Evolutionary conservation across 1,284 basidiomycete genomes (phyloP), one percentile per base, ranked within the genome.

Genomic region (Trichosporon sp.): DNA sequence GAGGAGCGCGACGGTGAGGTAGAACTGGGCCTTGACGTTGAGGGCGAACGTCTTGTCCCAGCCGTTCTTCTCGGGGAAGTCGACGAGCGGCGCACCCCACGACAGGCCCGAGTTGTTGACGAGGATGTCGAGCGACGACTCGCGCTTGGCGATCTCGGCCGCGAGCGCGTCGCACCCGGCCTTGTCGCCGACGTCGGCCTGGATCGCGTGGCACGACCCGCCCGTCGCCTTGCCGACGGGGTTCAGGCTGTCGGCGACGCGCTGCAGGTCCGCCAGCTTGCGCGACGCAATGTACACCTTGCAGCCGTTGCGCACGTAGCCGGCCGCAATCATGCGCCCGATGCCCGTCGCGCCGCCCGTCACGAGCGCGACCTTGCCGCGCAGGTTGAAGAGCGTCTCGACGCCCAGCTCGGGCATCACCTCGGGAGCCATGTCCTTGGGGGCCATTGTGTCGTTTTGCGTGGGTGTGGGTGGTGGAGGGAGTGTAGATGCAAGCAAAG

Each of bases 71-170:
- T 72, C 71, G 35, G 71, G 71, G 69, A 72, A 72, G 67, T 72
- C 71, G 67, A 32, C 56, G 65, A 72, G 68, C 44, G 69, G 69
- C 6, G 71, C 71, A 7, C 71, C 71, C 71, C 71, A 72, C 25
- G 71, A 68, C 7, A 73, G 62, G 21, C 78, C 81, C 1, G 78
- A 77, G 71, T 77, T 78, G 70, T 82, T 82, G 72, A 82, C 75
- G 62, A 82, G 72, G 6, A 78, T 74, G 71, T 82, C 81, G 25
- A 82, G 66, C 72, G 77, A 64, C 18, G 35, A 42, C 70, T 73
- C 72, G 66, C 67, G 68, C 62, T 51, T 47, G 64, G 65, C 68
- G 63, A 73, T 65, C 65, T 66, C 62, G 21, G 38, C 63, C 11
- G 70, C 70, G 47, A 73, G 70, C 18, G 70, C 64, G 58, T 69